Conservation (phyloP, 1,139 yeast genomes). For the Suhomyces maxii region DNA sequence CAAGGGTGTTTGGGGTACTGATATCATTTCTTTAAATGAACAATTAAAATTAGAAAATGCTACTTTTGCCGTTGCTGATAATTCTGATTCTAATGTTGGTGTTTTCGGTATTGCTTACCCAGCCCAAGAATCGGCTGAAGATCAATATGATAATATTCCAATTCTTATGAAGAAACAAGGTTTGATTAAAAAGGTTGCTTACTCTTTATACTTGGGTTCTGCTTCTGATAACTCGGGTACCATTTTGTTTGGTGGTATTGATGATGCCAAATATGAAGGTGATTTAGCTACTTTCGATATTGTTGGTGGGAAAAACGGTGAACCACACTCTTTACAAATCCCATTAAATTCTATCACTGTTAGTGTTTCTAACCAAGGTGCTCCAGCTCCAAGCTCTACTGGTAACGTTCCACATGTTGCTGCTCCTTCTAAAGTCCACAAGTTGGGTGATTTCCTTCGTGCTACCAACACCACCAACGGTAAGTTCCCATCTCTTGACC, state of each 20-base stretch:
- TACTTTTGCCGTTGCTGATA: conserved; percentile 56
- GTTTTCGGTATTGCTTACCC: conserved; percentile 60
- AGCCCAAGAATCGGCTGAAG: conserved; percentile 12
- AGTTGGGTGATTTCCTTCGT: background rate
- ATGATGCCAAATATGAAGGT: conserved; percentile 34
- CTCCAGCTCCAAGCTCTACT: conserved; percentile 4
- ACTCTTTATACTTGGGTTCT: conserved; percentile 23
- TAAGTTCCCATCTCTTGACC: background rate
- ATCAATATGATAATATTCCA: conserved; percentile 29
- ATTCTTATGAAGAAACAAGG: conserved; percentile 27
- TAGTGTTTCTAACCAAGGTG: conserved; percentile 3
- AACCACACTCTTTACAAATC: conserved; percentile 20
- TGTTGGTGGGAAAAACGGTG: conserved; percentile 16
- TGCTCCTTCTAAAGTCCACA: background rate
- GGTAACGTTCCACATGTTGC: conserved; percentile 11
- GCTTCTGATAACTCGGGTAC: conserved; percentile 13
- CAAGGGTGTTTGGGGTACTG: conserved; percentile 57
- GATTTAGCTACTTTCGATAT: conserved; percentile 29
- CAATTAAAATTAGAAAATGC: conserved; percentile 37
- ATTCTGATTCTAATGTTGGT: conserved; percentile 53
- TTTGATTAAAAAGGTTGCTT: conserved; percentile 27
- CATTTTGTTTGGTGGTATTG: conserved; percentile 26
- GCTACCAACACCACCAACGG: background rate
- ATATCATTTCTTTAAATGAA: conserved; percentile 28
- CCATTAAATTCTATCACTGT: conserved; percentile 21